These are phyloP conservation scores for Peniophora sp. DNA, from an alignment of 1,284 basidiomycete genomes.

Conservation along the genomic window DNA sequence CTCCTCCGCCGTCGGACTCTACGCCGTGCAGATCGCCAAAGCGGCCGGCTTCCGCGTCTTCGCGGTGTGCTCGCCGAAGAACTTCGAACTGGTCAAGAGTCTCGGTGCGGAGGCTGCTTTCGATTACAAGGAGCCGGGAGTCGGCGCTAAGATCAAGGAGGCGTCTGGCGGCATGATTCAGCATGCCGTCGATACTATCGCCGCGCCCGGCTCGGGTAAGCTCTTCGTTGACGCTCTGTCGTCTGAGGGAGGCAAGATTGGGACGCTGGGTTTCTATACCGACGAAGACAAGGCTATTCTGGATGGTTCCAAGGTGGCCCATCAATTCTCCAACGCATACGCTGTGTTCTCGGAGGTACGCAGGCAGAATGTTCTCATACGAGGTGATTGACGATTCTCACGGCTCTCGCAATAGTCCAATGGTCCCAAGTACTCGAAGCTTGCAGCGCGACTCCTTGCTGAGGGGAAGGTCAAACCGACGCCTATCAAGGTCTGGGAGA, in stretches of 20 bases:
- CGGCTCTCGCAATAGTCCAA: neutral
- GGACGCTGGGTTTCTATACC: neutral
- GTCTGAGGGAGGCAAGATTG: constrained; percentile 3
- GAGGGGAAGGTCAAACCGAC: constrained; percentile 13
- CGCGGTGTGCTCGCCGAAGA: neutral
- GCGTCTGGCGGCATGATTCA: constrained; percentile 3
- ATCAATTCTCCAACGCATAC: neutral
- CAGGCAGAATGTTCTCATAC: no score
- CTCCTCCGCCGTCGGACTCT: neutral
- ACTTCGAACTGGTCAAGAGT: neutral
- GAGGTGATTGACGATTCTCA: neutral
- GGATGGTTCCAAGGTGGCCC: neutral
- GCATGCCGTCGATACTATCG: constrained; percentile 5
- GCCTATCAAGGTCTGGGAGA: constrained; percentile 12
- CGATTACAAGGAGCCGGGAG: constrained; percentile 3
- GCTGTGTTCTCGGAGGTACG: constrained; percentile 3
- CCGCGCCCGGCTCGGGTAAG: neutral
- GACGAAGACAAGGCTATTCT: neutral
- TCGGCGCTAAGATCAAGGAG: constrained; percentile 3
- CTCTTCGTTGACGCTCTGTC: constrained; percentile 2
- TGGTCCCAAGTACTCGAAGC: constrained; percentile 2
- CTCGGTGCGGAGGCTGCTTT: neutral
- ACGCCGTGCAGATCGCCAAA: neutral
- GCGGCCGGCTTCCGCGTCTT: neutral
- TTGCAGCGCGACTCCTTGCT: constrained; percentile 11